These are phyloP conservation scores for Medicago lupulina DNA, from an alignment of 306 rosid species.

Conservation along the genomic window DNA sequence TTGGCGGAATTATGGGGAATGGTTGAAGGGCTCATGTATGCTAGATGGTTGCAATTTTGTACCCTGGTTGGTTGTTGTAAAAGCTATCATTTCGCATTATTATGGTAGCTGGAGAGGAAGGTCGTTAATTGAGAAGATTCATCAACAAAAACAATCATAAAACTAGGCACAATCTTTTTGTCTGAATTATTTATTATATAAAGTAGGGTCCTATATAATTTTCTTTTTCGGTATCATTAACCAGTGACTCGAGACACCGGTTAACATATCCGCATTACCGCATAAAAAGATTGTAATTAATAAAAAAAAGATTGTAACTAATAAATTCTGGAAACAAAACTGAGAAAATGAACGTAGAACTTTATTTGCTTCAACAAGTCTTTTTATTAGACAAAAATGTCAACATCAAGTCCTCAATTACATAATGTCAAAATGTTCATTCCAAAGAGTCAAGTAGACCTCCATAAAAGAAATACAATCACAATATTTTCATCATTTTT, in stretches of 20 bases:
- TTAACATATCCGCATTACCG: too few relatives aligned
- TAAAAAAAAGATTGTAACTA: background rate
- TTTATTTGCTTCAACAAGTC: background rate
- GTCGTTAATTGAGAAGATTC: too few relatives aligned
- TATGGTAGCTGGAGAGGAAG: too few relatives aligned
- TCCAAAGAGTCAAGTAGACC: background rate
- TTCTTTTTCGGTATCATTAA: too few relatives aligned
- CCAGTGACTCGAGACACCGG: too few relatives aligned
- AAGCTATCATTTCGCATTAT: too few relatives aligned
- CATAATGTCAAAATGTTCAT: background rate
- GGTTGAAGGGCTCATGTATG: too few relatives aligned
- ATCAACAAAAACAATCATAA: background rate
- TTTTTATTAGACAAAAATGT: background rate
- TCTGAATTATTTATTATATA: background rate
- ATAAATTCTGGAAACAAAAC: background rate
- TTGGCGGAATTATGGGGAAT: too few relatives aligned
- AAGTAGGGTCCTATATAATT: too few relatives aligned
- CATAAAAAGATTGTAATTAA: background rate
- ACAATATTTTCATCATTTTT: constrained; percentile 33
- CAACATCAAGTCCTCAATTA: background rate
- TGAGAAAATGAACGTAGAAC: background rate
- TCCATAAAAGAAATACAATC: background rate
- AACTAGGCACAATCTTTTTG: background rate
- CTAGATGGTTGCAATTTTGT: too few relatives aligned
- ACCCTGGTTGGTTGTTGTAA: too few relatives aligned